Conservation (phyloP, 169 alveolate genomes). For the Plasmodium coatneyi region DNA sequence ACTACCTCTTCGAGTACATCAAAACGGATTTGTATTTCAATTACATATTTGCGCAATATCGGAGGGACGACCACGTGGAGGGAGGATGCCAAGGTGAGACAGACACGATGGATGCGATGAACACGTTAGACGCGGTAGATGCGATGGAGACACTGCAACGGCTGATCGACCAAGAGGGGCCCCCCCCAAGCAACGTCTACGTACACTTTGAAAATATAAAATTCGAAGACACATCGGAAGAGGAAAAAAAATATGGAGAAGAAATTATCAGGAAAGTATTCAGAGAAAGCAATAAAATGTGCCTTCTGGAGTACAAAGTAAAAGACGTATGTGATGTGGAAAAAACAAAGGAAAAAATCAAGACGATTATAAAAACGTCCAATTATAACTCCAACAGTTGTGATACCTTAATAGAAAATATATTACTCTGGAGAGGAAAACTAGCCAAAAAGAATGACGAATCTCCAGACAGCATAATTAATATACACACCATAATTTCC, state of each 20-base stretch:
- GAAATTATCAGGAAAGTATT: slow-evolving; percentile 31
- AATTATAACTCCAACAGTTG: neutral
- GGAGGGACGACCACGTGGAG: neutral
- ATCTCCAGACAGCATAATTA: slow-evolving; percentile 52
- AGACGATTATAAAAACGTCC: slow-evolving; percentile 52
- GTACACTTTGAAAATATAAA: slow-evolving; percentile 41
- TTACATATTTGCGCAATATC: slow-evolving; percentile 2
- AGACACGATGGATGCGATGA: no score
- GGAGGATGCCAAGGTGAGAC: neutral
- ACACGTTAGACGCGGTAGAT: neutral
- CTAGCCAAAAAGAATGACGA: slow-evolving; percentile 38
- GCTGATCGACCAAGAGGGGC: neutral
- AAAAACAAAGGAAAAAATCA: slow-evolving; percentile 50
- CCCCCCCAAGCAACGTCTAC: slow-evolving; percentile 8
- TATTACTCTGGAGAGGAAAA: slow-evolving; percentile 53
- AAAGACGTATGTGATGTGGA: slow-evolving; percentile 24
- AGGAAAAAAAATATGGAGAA: slow-evolving; percentile 46
- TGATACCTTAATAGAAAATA: slow-evolving; percentile 41
- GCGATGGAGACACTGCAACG: neutral
- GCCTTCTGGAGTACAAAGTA: neutral
- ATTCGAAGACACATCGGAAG: slow-evolving; percentile 18
- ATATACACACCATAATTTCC: slow-evolving; percentile 57
- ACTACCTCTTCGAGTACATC: slow-evolving; percentile 89
- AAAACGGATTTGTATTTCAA: slow-evolving; percentile 77
- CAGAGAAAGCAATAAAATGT: slow-evolving; percentile 33